These are phyloP conservation scores for Fomitiporia mediterranea DNA, from an alignment of 1,284 basidiomycete species.

Conservation along the genomic window DNA sequence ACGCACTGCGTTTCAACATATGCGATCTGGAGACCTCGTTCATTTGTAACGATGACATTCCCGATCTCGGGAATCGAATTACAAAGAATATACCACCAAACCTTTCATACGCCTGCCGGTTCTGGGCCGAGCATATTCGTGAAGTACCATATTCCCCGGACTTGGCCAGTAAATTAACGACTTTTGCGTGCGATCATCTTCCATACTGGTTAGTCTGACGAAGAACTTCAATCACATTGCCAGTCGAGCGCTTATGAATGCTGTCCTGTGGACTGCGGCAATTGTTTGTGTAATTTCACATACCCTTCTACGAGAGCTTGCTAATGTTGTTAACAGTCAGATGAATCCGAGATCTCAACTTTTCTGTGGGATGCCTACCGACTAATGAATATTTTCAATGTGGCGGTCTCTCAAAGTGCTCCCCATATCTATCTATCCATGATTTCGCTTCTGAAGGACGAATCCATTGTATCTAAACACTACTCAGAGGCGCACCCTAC, in stretches of 20 bases:
- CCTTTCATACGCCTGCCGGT: constrained; percentile 6
- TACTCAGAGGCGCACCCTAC: background rate
- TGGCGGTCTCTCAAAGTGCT: background rate
- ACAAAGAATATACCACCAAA: background rate
- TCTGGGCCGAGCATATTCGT: constrained; percentile 2
- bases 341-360: background rate
- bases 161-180: background rate
- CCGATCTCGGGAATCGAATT: background rate
- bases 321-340: background rate
- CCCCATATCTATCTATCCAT: background rate
- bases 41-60: constrained; percentile 2
- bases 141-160: background rate
- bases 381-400: background rate
- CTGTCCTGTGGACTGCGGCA: background rate
- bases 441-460: background rate
- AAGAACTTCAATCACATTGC: background rate
- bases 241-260: background rate
- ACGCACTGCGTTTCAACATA: constrained; percentile 6
- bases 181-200: constrained; percentile 22
- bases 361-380: background rate
- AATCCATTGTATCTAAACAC: background rate
- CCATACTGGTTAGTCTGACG: constrained; percentile 29
- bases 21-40: constrained; percentile 8
- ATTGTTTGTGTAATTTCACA: background rate
- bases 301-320: background rate